A percentile compares a stretch with the other conserved stretches of the same genome.
Conservation (phyloP, 176 grass and related monocot species). For the Aegilops tauschii region DNA sequence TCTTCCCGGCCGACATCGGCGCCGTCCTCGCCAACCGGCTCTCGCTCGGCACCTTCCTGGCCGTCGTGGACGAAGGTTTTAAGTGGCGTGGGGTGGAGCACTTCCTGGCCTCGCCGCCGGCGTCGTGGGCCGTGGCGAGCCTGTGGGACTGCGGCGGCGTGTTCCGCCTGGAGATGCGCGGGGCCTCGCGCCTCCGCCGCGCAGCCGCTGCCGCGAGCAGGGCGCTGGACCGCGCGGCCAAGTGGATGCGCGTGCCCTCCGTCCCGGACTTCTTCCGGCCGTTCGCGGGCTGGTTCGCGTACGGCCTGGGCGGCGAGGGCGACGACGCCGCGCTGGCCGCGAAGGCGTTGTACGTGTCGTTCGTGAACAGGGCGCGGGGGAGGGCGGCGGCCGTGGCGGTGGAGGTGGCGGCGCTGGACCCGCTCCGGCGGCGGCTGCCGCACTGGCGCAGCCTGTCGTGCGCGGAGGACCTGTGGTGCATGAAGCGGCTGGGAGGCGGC, state of each 20-base stretch:
- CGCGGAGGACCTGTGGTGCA: constrained; percentile 86
- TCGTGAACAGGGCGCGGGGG: constrained; percentile 69
- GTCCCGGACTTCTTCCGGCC: constrained; percentile 73
- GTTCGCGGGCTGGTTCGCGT: constrained; percentile 76
- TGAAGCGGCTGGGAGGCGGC: constrained; percentile 59
- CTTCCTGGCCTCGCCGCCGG: constrained; percentile 60
- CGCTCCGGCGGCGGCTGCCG: constrained; percentile 58
- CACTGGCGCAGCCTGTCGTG: constrained; percentile 78
- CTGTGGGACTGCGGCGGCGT: constrained; percentile 85
- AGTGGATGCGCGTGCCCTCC: constrained; percentile 76
- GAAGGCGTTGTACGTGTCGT: constrained; percentile 43
- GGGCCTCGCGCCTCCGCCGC: constrained; percentile 48
- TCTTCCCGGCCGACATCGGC: constrained; percentile 85
- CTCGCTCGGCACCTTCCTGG: constrained; percentile 67
- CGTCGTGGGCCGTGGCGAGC: constrained; percentile 82
- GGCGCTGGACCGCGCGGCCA: constrained; percentile 52
- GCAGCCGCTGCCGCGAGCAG: constrained; percentile 47
- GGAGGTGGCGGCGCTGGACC: constrained; percentile 66
- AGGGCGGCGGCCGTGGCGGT: constrained; percentile 55
- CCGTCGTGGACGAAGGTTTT: constrained; percentile 22
- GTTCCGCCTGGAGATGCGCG: constrained; percentile 82
- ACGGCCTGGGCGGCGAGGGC: constrained; percentile 76
- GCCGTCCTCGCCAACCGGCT: constrained; percentile 64
- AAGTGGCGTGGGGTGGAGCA: constrained; percentile 53
- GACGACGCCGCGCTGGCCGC: constrained; percentile 29